Evolutionary conservation across 1,139 yeast genomes (phyloP).

Genomic region (Candida anutae): DNA sequence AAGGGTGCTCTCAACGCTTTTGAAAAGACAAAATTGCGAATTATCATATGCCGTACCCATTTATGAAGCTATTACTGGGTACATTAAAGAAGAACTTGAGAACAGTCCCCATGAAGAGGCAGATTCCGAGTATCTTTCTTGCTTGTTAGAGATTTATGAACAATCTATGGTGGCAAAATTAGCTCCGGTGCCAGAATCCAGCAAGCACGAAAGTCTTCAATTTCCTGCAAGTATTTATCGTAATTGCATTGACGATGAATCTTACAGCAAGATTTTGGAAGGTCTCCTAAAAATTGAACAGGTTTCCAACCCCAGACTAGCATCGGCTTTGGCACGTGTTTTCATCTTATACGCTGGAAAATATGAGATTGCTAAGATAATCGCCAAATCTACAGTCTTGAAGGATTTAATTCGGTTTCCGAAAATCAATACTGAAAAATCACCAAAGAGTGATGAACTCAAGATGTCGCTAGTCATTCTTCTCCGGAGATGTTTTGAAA

Average conservation of each 20-base stretch:
- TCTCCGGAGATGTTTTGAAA: constrained; percentile 66
- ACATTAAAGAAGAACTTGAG: constrained; percentile 29
- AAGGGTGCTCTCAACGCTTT: constrained; percentile 5
- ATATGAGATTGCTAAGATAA: constrained; percentile 25
- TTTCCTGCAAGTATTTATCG: constrained; percentile 1
- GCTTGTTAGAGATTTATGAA: constrained; percentile 42
- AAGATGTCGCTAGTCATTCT: constrained; percentile 29
- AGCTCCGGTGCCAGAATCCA: constrained; percentile 25
- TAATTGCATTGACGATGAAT: constrained; percentile 18
- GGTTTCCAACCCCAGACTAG: constrained; percentile 37
- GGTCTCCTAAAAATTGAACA: constrained; percentile 30
- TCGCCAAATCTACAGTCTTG: constrained; percentile 37
- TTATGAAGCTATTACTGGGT: constrained; percentile 25
- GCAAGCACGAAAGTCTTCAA: constrained; percentile 7
- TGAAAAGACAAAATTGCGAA: constrained; percentile 5
- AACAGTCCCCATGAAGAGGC: constrained; percentile 17
- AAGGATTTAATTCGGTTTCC: constrained; percentile 11
- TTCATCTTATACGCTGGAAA: constrained; percentile 47
- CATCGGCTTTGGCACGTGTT: constrained; percentile 43
- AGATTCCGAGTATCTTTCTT: constrained; percentile 43
- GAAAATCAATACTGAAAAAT: constrained; percentile 7
- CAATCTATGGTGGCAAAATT: constrained; percentile 39
- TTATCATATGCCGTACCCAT: constrained; percentile 6
- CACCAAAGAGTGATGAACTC: constrained; percentile 9
- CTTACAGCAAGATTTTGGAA: constrained; percentile 33